Percentiles rank a stretch among this genome's conserved stretches.
These are phyloP conservation scores for Penicillium flavigenum DNA, from an alignment of 495 filamentous ascomycete genomes.

Conservation along the genomic window DNA sequence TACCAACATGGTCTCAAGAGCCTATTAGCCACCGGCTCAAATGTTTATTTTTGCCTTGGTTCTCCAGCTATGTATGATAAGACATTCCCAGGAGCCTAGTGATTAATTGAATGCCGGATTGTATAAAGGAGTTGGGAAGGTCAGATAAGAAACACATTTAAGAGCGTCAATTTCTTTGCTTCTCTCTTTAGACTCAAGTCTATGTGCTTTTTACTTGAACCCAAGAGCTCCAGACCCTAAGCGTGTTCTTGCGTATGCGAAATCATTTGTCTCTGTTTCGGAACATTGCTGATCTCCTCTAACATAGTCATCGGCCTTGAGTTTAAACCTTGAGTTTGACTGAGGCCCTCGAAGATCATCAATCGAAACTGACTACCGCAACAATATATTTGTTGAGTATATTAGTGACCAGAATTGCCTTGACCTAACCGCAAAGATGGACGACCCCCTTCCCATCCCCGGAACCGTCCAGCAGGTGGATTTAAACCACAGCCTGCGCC, in stretches of 20 bases:
- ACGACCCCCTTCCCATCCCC: conserved; percentile 22
- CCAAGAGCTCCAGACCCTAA: not conserved
- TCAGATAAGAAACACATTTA: not conserved
- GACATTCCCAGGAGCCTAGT: not conserved
- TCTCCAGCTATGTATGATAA: not conserved
- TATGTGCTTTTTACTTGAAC: not conserved
- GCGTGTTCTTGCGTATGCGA: no score
- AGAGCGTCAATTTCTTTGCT: not conserved
- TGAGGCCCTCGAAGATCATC: no score
- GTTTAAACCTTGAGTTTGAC: no score
- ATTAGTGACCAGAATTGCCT: not conserved
- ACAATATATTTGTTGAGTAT: not conserved
- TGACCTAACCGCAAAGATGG: not conserved
- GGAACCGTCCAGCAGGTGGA: conserved; percentile 44
- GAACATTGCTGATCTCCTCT: no score
- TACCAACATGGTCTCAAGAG: no score
- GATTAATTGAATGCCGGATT: not conserved
- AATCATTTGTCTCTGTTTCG: no score
- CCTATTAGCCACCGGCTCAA: not conserved
- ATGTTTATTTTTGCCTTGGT: not conserved
- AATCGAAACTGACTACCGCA: not conserved
- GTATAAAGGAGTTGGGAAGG: not conserved
- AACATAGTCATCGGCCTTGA: no score
- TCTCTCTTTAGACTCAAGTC: not conserved
- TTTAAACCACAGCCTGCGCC: conserved; percentile 27